These are phyloP conservation scores for Trichoderma reesei DNA, from an alignment of 495 filamentous ascomycete species.

Conservation along the genomic window DNA sequence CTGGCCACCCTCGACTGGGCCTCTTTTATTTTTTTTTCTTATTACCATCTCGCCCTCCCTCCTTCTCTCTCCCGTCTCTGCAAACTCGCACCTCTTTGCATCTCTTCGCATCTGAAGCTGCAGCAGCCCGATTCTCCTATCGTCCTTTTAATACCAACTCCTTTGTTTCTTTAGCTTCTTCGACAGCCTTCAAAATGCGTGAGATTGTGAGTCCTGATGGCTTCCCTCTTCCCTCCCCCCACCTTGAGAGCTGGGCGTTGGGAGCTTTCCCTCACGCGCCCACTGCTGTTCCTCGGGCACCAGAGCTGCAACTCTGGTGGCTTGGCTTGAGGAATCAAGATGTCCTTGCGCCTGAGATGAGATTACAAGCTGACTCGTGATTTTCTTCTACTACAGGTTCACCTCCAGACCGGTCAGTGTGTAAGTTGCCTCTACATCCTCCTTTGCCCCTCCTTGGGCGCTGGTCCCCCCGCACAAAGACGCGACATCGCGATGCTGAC, in stretches of 20 bases:
- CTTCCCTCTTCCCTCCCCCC: constrained; percentile 25
- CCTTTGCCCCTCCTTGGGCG: constrained; percentile 14
- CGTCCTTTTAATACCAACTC: neutral
- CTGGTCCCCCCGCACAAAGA: constrained; percentile 13
- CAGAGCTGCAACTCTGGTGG: neutral
- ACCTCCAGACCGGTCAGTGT: constrained; percentile 99
- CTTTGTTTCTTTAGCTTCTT: neutral
- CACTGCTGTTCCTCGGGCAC: constrained; percentile 12
- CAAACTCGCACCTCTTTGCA: neutral
- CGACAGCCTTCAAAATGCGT: constrained; percentile 56
- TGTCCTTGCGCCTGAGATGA: constrained; percentile 8
- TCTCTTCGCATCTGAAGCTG: constrained; percentile 3
- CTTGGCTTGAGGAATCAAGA: constrained; percentile 27
- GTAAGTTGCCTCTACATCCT: constrained; percentile 58
- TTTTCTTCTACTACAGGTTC: constrained; percentile 56
- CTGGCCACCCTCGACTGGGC: neutral
- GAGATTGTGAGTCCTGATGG: constrained; percentile 67
- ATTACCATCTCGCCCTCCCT: neutral
- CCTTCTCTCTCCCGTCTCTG: neutral
- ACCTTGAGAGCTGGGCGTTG: constrained; percentile 41
- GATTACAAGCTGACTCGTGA: constrained; percentile 25
- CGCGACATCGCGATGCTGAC: constrained; percentile 24
- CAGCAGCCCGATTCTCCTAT: constrained; percentile 4
- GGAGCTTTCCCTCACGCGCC: constrained; percentile 26
- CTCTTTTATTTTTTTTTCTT: neutral